Base-by-base conservation (phyloP, 768 basidiomycete genomes). In the Lactarius hengduanensis region DNA sequence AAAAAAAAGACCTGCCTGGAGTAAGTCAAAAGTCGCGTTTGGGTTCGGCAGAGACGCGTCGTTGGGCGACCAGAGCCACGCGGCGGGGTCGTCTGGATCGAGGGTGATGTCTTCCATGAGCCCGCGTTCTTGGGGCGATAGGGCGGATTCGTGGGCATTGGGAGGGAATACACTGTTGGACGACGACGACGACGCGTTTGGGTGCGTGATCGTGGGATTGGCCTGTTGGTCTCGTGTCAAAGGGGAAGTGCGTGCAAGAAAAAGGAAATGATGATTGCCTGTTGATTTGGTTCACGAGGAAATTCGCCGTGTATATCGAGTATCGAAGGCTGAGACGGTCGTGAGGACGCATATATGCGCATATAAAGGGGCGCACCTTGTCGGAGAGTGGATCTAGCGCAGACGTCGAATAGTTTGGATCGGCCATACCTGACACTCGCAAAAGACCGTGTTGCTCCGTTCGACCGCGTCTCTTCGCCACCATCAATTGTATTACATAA, bases 21-120 rank as follows among this genome's bases (percentile, higher is more conserved):
- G 34, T 0, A 30, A 16, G 4, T n/a, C 45, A 18, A 32, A 20
- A 40, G 15, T 45, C 58, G 53, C 30, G 54, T 45, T 58, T 28
- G 16, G 38, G 4, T 47, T 57, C 9, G 26, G 26, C 10, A 26
- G 20, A 56, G 56, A 61, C 65, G 65, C 56, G 65, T 62, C 50
- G 16, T 56, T 53, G 18, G 13, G 4, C 4, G 18, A 10, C 10
- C 30, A 53, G 1, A 53, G 8, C 62, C 66, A 67, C 43, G 54
- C 58, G 57, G 40, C 41, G 32, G 53, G 47, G 58, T 62, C 68
- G 43, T 69, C 68, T 2, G 54, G 65, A 45, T 58, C 65, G 26
- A 62, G 47, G 0, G 68, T 69, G 53, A 69, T 67, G 22, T 69
- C 68, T 7, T 43, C 68, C 68, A 69, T 67, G 32, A 69, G 62